Percentiles rank a stretch among this genome's conserved stretches.
phyloP scores from a whole-genome alignment of 1,139 yeast genomes.

The Yamadazyma taylorii region DNA sequence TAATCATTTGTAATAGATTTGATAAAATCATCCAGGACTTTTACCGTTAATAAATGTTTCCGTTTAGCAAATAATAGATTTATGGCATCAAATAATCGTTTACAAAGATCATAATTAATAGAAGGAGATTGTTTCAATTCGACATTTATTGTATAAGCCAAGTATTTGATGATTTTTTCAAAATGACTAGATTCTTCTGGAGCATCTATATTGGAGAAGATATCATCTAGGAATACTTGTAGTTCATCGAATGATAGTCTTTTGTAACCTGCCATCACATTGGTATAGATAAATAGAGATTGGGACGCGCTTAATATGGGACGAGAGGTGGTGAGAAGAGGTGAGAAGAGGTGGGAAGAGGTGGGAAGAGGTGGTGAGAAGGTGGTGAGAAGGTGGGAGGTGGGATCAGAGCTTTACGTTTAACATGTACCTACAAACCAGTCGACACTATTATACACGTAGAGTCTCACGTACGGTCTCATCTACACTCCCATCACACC shows the following conservation, averaged over 20 bases:
- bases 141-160: conserved; percentile 20
- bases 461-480: no score
- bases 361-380: neutral
- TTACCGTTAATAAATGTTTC: conserved; percentile 23
- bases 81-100: conserved; percentile 26
- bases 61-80: conserved; percentile 31
- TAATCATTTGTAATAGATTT: neutral
- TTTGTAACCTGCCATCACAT: conserved; percentile 6
- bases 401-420: neutral
- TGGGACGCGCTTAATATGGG: neutral
- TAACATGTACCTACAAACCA: no score
- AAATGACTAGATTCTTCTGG: conserved; percentile 36
- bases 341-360: neutral
- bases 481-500: no score
- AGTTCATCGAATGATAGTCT: conserved; percentile 28
- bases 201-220: conserved; percentile 27
- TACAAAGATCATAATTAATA: conserved; percentile 15
- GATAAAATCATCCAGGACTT: neutral
- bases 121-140: conserved; percentile 8
- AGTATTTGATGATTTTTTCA: conserved; percentile 33
- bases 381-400: neutral
- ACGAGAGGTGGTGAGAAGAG: neutral
- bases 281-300: no score
- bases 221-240: conserved; percentile 36
- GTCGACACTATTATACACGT: no score